These are phyloP conservation scores for Cladochytrium replicatum DNA, from an alignment of 192 early-diverging fungal genomes.

Conservation along the genomic window DNA sequence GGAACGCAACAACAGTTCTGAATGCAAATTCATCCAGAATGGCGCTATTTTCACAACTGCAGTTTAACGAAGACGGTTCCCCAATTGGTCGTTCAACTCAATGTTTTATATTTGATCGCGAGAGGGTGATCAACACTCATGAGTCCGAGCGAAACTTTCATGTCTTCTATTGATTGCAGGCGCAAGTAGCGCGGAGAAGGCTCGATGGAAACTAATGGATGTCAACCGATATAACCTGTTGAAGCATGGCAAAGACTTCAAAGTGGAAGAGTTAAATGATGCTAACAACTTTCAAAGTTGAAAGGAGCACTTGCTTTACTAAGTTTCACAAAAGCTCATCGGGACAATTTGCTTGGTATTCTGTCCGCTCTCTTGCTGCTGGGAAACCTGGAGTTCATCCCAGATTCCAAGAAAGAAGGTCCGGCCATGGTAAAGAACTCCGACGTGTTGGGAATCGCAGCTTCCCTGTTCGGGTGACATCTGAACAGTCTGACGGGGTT, in stretches of 20 bases:
- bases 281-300: slow-evolving; percentile 45
- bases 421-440: slow-evolving; percentile 64
- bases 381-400: slow-evolving; percentile 74
- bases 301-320: slow-evolving; percentile 57
- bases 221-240: slow-evolving; percentile 24
- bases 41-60: slow-evolving; percentile 77
- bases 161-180: slow-evolving; percentile 84
- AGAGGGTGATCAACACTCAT: slow-evolving; percentile 46
- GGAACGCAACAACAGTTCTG: slow-evolving; percentile 65
- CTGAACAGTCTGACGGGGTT: slow-evolving; percentile 55
- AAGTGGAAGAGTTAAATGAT: no score
- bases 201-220: slow-evolving; percentile 57
- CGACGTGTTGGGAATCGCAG: slow-evolving; percentile 62
- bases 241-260: slow-evolving; percentile 14
- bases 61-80: slow-evolving; percentile 85
- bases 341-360: slow-evolving; percentile 74
- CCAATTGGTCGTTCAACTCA: slow-evolving; percentile 78
- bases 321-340: slow-evolving; percentile 73
- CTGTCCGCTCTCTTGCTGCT: slow-evolving; percentile 79
- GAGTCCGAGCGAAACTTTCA: slow-evolving; percentile 79
- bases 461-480: slow-evolving; percentile 72
- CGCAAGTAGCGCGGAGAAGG: slow-evolving; percentile 63
- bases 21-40: slow-evolving; percentile 78
- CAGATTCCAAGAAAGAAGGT: slow-evolving; percentile 42
- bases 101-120: slow-evolving; percentile 78